Evolutionary conservation across 2,329 filamentous ascomycete genomes (phyloP), one percentile per base, ranked within the genome.

Genomic region (Zalaria sp.): DNA sequence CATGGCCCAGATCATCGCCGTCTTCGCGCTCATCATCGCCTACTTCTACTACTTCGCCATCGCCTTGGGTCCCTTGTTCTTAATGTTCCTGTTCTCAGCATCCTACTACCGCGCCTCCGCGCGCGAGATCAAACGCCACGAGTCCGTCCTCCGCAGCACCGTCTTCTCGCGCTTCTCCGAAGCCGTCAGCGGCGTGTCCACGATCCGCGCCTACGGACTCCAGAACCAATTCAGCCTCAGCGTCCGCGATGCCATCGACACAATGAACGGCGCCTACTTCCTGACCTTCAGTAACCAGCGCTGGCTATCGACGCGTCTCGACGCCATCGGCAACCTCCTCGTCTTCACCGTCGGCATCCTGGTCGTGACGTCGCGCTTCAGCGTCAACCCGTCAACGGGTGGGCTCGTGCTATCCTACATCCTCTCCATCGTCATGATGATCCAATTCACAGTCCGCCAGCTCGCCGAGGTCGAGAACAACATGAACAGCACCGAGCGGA

Each of bases 401-500:
- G 91, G 91, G 18, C 68, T 96, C 34, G 87, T 96, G 0, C 71
- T 98, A 25, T 91, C 83, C 37, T 96, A 96, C 61, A 93, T 96
- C 55, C 72, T 98, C 11, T 75, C 81, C 9, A 93, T 95, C 54
- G 87, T 93, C 11, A 85, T 93, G 60, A 87, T 95, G 82, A 81
- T 96, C 49, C 89, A 95, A 57, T 95, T 95, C 61, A 89, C 86
- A 1, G 85, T 96, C 11, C 77, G 91, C 11, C 89, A 96, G 62
- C 71, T 95, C 5, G 89, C 89, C 26, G 89, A 95, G 60, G 86
- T 96, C 5, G 89, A 96, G 61, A 96, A 95, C 63, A 86, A 88
- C 56, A 96, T 96, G 89, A 96, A 95, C 59, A 81, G 88, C 0
- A 91, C 93, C 0, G 89, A 96, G 63, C 81, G 91, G 39, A 70